These are phyloP conservation scores for Rhodamnia rubescens DNA, from an alignment of 345 rosid species.

Conservation along the genomic window DNA sequence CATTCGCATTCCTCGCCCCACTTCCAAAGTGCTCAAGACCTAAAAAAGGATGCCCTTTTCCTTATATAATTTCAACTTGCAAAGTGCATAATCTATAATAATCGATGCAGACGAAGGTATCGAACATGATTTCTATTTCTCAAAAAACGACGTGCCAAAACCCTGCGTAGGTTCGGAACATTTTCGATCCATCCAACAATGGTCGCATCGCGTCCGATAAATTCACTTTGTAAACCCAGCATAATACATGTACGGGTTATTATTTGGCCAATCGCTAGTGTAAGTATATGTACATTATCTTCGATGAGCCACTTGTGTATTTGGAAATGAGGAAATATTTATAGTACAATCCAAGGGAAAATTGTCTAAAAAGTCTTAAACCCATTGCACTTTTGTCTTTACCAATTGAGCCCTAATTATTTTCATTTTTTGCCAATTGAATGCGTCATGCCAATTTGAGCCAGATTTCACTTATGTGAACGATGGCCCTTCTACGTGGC, in stretches of 20 bases:
- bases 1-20: not conserved
- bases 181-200: not conserved
- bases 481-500: too few species aligned
- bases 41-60: not conserved
- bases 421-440: too few species aligned
- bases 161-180: not conserved
- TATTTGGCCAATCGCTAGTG: too few species aligned
- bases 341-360: too few species aligned
- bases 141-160: not conserved
- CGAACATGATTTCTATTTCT: not conserved
- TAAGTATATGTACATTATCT: too few species aligned
- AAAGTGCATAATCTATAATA: not conserved
- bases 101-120: not conserved
- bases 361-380: too few species aligned
- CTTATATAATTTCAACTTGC: not conserved
- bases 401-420: too few species aligned
- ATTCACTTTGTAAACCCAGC: not conserved
- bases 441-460: too few species aligned
- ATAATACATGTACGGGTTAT: not conserved
- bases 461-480: too few species aligned
- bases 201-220: not conserved
- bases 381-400: too few species aligned
- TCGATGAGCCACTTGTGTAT: rapidly evolving
- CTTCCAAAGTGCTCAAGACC: not conserved
- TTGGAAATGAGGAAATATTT: not conserved